phyloP scores from a whole-genome alignment of 805 yeast genomes.

The Blastobotrys mokoenaii region DNA sequence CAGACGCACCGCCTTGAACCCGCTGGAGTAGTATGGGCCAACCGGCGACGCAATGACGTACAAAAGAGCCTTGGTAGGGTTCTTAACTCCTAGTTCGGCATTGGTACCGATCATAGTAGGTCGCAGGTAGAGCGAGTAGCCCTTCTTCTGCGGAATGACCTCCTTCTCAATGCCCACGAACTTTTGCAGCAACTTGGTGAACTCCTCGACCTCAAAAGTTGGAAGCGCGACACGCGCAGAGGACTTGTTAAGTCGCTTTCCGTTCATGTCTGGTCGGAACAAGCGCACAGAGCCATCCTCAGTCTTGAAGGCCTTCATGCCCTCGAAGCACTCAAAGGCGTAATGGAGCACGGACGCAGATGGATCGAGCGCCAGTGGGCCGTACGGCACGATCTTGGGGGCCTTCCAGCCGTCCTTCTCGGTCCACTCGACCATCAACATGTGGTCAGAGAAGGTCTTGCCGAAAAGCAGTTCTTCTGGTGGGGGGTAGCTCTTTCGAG shows the following conservation, averaged over 20 bases:
- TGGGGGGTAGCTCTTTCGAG: slow-evolving; percentile 49
- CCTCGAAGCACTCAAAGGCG: slow-evolving; percentile 92
- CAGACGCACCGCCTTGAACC: slow-evolving; percentile 88
- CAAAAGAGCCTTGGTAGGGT: slow-evolving; percentile 73
- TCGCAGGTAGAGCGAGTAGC: slow-evolving; percentile 86
- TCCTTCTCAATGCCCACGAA: slow-evolving; percentile 65
- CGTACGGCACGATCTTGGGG: slow-evolving; percentile 87
- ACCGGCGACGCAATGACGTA: slow-evolving; percentile 92
- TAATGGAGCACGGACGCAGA: slow-evolving; percentile 88
- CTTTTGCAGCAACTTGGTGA: slow-evolving; percentile 66
- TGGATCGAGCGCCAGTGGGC: slow-evolving; percentile 70
- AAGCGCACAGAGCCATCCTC: slow-evolving; percentile 50
- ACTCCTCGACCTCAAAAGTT: slow-evolving; percentile 68
- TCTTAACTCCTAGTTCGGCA: slow-evolving; percentile 76
- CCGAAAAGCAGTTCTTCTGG: slow-evolving; percentile 64
- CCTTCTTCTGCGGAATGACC: slow-evolving; percentile 77
- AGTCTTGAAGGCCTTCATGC: slow-evolving; percentile 82
- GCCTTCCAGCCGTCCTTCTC: slow-evolving; percentile 70
- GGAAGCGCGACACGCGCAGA: slow-evolving; percentile 89
- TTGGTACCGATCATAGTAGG: slow-evolving; percentile 95
- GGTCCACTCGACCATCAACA: slow-evolving; percentile 82
- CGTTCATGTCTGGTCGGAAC: slow-evolving; percentile 87
- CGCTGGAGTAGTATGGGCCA: slow-evolving; percentile 92
- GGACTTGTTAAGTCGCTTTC: slow-evolving; percentile 82
- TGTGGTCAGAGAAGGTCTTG: slow-evolving; percentile 64